phyloP scores from a whole-genome alignment of 176 grass and related monocot genomes.

The Pontederia paniculata region DNA sequence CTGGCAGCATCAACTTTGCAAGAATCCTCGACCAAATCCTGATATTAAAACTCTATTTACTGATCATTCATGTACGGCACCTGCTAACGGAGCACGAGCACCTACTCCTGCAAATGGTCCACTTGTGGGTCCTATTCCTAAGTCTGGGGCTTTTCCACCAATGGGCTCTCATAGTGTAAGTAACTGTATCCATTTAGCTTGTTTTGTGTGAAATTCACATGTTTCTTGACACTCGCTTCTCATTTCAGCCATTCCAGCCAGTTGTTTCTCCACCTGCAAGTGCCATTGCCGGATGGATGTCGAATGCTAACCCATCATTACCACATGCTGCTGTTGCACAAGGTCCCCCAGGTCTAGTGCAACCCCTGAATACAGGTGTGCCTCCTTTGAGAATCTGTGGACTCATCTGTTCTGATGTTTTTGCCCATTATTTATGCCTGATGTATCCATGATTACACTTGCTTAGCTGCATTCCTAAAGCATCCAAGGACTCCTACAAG shows the following conservation, averaged over 20 bases:
- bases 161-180: slow-evolving; percentile 89
- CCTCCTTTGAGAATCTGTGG: background rate
- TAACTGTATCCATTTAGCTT: background rate
- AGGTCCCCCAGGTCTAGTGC: slow-evolving; percentile 69
- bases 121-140: slow-evolving; percentile 84
- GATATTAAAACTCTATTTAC: slow-evolving; percentile 98
- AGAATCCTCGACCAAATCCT: slow-evolving; percentile 90
- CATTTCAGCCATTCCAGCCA: slow-evolving; percentile 72
- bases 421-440: background rate
- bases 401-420: background rate
- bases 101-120: slow-evolving; percentile 67
- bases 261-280: slow-evolving; percentile 91
- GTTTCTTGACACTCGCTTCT: slow-evolving; percentile 13
- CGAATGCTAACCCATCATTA: slow-evolving; percentile 74
- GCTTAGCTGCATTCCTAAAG: slow-evolving; percentile 81
- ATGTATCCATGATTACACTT: slow-evolving; percentile 15
- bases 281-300: slow-evolving; percentile 98
- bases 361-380: slow-evolving; percentile 69
- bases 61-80: slow-evolving; percentile 83
- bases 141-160: slow-evolving; percentile 81
- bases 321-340: slow-evolving; percentile 73
- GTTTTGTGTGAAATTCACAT: too few relatives aligned
- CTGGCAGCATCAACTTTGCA: slow-evolving; percentile 99
- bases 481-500: slow-evolving; percentile 76
- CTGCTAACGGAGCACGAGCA: slow-evolving; percentile 69